Conservation (phyloP, 2,329 filamentous ascomycete genomes). For the Lachnellula willkommii region DNA sequence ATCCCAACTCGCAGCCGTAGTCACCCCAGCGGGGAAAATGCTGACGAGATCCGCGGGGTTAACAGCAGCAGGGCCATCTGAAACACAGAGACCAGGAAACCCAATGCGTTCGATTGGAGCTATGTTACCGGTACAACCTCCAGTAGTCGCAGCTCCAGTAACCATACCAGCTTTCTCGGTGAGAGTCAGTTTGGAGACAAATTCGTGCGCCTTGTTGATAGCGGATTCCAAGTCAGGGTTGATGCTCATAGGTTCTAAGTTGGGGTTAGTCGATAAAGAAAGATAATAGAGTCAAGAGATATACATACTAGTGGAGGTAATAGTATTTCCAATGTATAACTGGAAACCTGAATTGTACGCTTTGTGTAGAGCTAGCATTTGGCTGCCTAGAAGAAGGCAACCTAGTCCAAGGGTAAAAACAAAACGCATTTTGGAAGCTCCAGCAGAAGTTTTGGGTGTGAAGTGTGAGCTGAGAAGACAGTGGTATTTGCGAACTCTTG, state of each 20-base stretch:
- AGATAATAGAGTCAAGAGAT: background rate
- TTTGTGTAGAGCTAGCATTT: background rate
- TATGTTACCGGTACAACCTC: slow-evolving; percentile 18
- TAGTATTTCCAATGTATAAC: background rate
- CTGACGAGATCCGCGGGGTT: slow-evolving; percentile 38
- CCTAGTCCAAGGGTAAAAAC: background rate
- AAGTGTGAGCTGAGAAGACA: background rate
- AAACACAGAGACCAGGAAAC: slow-evolving; percentile 15
- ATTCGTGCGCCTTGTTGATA: slow-evolving; percentile 58
- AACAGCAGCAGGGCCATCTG: slow-evolving; percentile 16
- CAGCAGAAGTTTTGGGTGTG: background rate
- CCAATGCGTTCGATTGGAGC: slow-evolving; percentile 10
- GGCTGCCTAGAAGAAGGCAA: background rate
- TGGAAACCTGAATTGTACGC: background rate
- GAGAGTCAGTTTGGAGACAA: slow-evolving; percentile 50
- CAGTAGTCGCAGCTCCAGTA: slow-evolving; percentile 5
- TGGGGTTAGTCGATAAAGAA: background rate
- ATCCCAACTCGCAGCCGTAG: slow-evolving; percentile 72
- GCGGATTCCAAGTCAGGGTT: slow-evolving; percentile 38
- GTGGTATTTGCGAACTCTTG: background rate
- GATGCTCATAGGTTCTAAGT: background rate
- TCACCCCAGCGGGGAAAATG: slow-evolving; percentile 66
- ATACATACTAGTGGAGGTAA: background rate
- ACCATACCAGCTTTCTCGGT: slow-evolving; percentile 14
- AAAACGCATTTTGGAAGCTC: background rate